A percentile compares a stretch with the other conserved stretches of the same genome.
These are phyloP conservation scores for Gossypium davidsonii DNA, from an alignment of 441 rosid genomes.

Conservation along the genomic window DNA sequence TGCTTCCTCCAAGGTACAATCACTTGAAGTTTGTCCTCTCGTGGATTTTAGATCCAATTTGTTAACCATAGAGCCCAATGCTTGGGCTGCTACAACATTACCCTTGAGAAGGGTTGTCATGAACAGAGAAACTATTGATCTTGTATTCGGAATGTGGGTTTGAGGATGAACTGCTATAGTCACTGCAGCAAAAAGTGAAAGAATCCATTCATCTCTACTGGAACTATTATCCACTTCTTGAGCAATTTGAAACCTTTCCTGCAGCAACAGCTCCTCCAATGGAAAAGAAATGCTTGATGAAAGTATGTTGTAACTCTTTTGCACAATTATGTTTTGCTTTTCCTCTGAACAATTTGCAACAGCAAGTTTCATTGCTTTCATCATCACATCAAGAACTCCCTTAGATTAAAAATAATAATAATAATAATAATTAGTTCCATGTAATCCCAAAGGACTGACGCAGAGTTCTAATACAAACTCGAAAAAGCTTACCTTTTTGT, in stretches of 20 bases:
- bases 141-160: constrained; percentile 53
- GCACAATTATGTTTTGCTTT: constrained; percentile 55
- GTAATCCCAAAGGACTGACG: background rate
- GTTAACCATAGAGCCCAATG: constrained; percentile 76
- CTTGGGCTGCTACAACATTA: constrained; percentile 65
- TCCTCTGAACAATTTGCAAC: constrained; percentile 60
- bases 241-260: constrained; percentile 29
- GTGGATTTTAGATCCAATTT: constrained; percentile 44
- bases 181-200: constrained; percentile 67
- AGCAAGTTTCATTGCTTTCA: constrained; percentile 53
- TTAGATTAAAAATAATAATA: constrained; percentile 20
- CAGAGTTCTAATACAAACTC: background rate
- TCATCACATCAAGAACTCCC: constrained; percentile 67
- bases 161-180: constrained; percentile 61
- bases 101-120: constrained; percentile 47
- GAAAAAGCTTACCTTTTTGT: constrained; percentile 40
- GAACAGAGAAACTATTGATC: constrained; percentile 38
- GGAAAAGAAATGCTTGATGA: constrained; percentile 42
- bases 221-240: constrained; percentile 29
- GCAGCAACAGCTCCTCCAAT: constrained; percentile 30
- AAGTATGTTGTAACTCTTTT: constrained; percentile 52
- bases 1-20: constrained; percentile 61
- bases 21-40: constrained; percentile 23
- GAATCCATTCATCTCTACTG: constrained; percentile 57
- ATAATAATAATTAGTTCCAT: constrained; percentile 3